Percentiles rank a stretch among this genome's conserved stretches.
Evolutionary conservation across 2,329 filamentous ascomycete species (phyloP).

Genomic region (Arthroderma uncinatum): DNA sequence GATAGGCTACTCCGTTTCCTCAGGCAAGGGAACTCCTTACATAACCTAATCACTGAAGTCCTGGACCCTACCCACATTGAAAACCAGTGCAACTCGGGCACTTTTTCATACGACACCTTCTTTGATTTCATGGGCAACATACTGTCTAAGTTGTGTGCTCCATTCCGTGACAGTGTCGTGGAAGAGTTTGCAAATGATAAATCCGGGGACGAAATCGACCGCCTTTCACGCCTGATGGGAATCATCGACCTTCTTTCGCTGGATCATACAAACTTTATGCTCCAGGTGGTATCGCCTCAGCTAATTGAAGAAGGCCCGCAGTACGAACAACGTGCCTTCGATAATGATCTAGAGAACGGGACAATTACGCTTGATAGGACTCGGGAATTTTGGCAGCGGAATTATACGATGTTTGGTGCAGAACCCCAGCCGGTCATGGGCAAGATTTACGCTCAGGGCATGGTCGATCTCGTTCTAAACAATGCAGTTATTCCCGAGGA

Average conservation of each 20-base stretch:
- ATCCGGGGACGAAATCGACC: constrained; percentile 48
- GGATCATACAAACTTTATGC: constrained; percentile 56
- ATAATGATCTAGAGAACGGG: constrained; percentile 43
- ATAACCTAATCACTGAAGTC: constrained; percentile 50
- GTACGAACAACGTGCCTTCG: constrained; percentile 51
- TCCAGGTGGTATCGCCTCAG: constrained; percentile 49
- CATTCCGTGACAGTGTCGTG: constrained; percentile 51
- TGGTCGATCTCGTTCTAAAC: constrained; percentile 48
- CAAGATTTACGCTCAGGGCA: constrained; percentile 47
- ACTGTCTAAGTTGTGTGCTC: constrained; percentile 53
- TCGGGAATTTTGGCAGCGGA: constrained; percentile 43
- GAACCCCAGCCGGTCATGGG: constrained; percentile 32
- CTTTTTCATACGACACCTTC: constrained; percentile 54
- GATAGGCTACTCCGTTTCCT: constrained; percentile 50
- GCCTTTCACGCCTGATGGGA: constrained; percentile 51
- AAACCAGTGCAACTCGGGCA: constrained; percentile 47
- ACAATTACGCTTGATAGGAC: constrained; percentile 43
- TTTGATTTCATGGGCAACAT: constrained; percentile 53
- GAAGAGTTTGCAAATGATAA: constrained; percentile 44
- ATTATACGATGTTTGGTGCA: constrained; percentile 33
- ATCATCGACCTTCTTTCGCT: constrained; percentile 52
- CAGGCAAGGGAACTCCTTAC: constrained; percentile 50
- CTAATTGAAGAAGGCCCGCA: constrained; percentile 50
- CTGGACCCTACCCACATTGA: constrained; percentile 49
- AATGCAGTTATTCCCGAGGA: constrained; percentile 42